Percentiles rank a stretch among this genome's conserved stretches.
phyloP scores from a whole-genome alignment of 106 monocot genomes.

The Apostasia ramifera region DNA sequence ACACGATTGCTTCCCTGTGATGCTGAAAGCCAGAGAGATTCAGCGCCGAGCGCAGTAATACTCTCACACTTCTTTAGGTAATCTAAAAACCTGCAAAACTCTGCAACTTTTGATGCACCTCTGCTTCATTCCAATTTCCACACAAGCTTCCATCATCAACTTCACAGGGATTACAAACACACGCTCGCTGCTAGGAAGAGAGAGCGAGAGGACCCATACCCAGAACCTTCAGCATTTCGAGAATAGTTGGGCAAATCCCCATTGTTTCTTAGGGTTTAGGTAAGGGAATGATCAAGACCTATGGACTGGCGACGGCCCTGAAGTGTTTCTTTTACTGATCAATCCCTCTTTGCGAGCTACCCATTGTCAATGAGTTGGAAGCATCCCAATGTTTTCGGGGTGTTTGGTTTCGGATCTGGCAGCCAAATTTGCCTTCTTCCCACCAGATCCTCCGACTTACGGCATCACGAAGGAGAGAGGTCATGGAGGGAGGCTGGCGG shows the following conservation, averaged over 20 bases:
- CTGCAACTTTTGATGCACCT: too few relatives aligned
- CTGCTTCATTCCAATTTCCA: too few relatives aligned
- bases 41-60: too few relatives aligned
- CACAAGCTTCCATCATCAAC: too few relatives aligned
- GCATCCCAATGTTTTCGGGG: constrained; percentile 50
- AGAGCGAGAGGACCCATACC: too few relatives aligned
- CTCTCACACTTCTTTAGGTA: too few relatives aligned
- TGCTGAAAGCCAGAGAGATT: background rate
- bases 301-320: background rate
- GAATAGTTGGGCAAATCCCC: too few relatives aligned
- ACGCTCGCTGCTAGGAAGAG: too few relatives aligned
- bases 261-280: too few relatives aligned
- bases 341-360: constrained; percentile 9
- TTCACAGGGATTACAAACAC: too few relatives aligned
- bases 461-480: constrained; percentile 30
- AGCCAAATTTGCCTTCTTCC: constrained; percentile 83
- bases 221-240: too few relatives aligned
- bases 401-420: constrained; percentile 76
- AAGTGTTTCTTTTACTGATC: background rate
- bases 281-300: background rate
- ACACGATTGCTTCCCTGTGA: background rate
- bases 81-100: too few relatives aligned
- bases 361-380: constrained; percentile 52
- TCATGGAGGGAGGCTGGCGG: constrained; percentile 35
- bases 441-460: constrained; percentile 67